phyloP scores from a whole-genome alignment of 352 stramenopile species.

The Salisapilia sapeloensis region DNA sequence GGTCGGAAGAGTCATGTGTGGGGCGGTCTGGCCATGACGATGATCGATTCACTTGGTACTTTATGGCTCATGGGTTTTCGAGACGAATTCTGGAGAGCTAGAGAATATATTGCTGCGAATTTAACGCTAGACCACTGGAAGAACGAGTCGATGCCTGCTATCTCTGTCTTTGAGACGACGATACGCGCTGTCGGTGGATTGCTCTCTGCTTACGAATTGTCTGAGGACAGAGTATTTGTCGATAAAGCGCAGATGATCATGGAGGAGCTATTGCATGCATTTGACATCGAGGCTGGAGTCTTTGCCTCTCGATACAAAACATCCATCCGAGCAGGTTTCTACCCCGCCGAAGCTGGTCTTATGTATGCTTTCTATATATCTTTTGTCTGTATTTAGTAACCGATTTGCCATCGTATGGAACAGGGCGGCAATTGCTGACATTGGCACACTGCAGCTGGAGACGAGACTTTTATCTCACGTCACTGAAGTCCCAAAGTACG shows the following conservation, averaged over 20 bases:
- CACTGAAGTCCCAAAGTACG: slow-evolving; percentile 62
- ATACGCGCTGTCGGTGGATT: slow-evolving; percentile 96
- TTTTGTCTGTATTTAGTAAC: too few relatives aligned
- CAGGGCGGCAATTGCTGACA: slow-evolving; percentile 60
- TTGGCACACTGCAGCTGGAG: slow-evolving; percentile 77
- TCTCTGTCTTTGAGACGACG: slow-evolving; percentile 98
- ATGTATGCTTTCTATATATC: background rate
- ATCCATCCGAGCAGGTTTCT: slow-evolving; percentile 1
- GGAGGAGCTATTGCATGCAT: slow-evolving; percentile 79
- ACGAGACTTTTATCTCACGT: slow-evolving; percentile 62
- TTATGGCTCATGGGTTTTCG: slow-evolving; percentile 93
- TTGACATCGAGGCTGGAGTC: slow-evolving; percentile 79
- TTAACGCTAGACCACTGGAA: slow-evolving; percentile 73
- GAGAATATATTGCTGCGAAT: slow-evolving; percentile 69
- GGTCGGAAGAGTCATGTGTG: slow-evolving; percentile 62
- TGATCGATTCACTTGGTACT: slow-evolving; percentile 94
- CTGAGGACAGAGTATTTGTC: slow-evolving; percentile 76
- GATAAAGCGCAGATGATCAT: slow-evolving; percentile 88
- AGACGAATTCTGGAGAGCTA: slow-evolving; percentile 83
- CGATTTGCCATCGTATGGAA: too few relatives aligned
- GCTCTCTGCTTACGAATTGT: slow-evolving; percentile 90
- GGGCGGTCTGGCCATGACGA: slow-evolving; percentile 80
- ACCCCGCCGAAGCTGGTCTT: background rate
- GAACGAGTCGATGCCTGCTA: slow-evolving; percentile 15
- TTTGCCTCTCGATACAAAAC: slow-evolving; percentile 85